Conservation (phyloP, 371 early-diverging fungal species). For the Mucor lusitanicus region DNA sequence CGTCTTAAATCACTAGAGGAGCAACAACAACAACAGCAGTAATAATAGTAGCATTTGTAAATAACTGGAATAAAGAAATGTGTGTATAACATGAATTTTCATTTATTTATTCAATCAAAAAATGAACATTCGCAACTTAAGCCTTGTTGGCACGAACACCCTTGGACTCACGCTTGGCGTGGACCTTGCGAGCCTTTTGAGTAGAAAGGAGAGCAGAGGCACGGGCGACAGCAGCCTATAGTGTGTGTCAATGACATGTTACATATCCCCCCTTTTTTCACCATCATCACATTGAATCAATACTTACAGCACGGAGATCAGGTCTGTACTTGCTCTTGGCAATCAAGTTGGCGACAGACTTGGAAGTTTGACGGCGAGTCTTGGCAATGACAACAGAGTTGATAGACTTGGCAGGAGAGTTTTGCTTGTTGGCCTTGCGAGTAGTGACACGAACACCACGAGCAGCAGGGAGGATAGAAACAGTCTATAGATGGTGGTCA, state of each 20-base stretch:
- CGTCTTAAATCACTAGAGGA: slow-evolving; percentile 43
- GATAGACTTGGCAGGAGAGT: slow-evolving; percentile 59
- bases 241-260: background rate
- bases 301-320: slow-evolving; percentile 73
- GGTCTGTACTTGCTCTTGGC: slow-evolving; percentile 71
- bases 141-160: slow-evolving; percentile 28
- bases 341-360: slow-evolving; percentile 72
- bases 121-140: background rate
- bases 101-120: background rate
- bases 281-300: background rate
- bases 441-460: slow-evolving; percentile 68
- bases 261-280: background rate
- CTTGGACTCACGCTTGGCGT: slow-evolving; percentile 49
- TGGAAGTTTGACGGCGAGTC: slow-evolving; percentile 70
- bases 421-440: slow-evolving; percentile 63
- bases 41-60: background rate
- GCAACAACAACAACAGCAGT: slow-evolving; percentile 17
- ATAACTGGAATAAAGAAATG: slow-evolving; percentile 1
- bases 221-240: slow-evolving; percentile 81
- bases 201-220: slow-evolving; percentile 70
- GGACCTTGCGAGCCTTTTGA: slow-evolving; percentile 68
- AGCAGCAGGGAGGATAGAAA: slow-evolving; percentile 62
- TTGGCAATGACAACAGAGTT: slow-evolving; percentile 63
- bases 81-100: background rate
- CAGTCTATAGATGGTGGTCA: slow-evolving; percentile 51